A percentile compares a stretch with the other conserved stretches of the same genome.
phyloP scores from a whole-genome alignment of 352 stramenopile species.

The Thraustochytrium aureum region DNA sequence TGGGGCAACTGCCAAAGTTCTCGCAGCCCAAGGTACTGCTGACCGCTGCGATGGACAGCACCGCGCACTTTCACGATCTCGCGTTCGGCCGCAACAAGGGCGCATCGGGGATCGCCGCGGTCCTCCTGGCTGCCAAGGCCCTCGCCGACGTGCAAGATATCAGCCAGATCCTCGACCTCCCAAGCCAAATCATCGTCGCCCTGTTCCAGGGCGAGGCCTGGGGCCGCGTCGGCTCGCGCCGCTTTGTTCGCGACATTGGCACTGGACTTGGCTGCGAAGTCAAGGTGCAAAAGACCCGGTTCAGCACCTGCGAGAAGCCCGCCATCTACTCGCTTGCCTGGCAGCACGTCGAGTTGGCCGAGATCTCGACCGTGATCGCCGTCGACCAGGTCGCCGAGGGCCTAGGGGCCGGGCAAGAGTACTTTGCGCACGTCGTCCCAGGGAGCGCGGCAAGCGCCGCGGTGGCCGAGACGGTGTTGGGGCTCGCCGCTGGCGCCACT shows the following conservation, averaged over 20 bases:
- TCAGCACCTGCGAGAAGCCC: conserved; percentile 2
- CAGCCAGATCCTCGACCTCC: background rate
- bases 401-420: background rate
- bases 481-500: background rate
- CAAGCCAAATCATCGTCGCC: conserved; percentile 15
- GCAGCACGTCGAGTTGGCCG: background rate
- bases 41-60: background rate
- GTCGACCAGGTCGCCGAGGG: conserved; percentile 6
- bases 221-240: conserved; percentile 19
- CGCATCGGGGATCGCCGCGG: conserved; percentile 16
- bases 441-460: background rate
- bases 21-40: conserved; percentile 12
- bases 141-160: background rate
- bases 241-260: conserved; percentile 37
- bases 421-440: conserved; percentile 1
- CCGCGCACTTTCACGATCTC: conserved; percentile 10
- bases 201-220: conserved; percentile 44
- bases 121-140: conserved; percentile 13
- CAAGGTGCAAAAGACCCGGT: background rate
- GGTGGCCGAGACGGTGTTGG: background rate
- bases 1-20: background rate
- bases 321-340: conserved; percentile 13
- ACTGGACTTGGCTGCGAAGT: background rate
- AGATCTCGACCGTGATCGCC: conserved; percentile 9
- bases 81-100: background rate